A percentile compares a stretch with the other conserved stretches of the same genome.
Conservation (phyloP, 2,329 filamentous ascomycete species). For the Verticillium dahliae region DNA sequence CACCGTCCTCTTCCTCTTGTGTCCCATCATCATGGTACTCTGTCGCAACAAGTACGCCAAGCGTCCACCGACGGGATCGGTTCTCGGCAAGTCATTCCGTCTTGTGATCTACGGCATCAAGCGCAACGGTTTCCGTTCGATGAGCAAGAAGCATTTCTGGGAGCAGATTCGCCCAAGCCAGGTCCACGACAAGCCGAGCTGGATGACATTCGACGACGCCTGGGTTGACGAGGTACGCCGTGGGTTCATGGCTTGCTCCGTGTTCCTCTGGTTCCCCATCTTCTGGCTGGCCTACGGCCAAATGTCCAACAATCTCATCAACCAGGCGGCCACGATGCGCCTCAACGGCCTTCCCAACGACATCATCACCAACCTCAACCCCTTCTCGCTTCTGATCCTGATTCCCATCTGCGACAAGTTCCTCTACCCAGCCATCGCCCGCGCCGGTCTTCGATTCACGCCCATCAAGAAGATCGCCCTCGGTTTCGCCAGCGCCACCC, state of each 20-base stretch:
- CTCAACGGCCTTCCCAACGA: constrained; percentile 8
- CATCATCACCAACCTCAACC: constrained; percentile 10
- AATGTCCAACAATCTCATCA: constrained; percentile 7
- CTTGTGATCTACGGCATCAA: constrained; percentile 5
- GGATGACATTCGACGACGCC: constrained; percentile 60
- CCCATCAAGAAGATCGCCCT: constrained; percentile 57
- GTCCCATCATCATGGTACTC: constrained; percentile 50
- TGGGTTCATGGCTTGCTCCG: constrained; percentile 45
- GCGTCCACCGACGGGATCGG: constrained; percentile 42
- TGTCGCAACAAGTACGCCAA: constrained; percentile 30
- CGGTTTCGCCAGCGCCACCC: constrained; percentile 16
- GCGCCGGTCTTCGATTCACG: constrained; percentile 48
- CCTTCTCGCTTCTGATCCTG: constrained; percentile 63
- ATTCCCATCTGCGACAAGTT: constrained; percentile 61
- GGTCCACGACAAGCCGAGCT: constrained; percentile 26
- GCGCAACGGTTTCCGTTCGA: constrained; percentile 27
- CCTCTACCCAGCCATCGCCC: constrained; percentile 52
- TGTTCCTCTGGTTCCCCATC: constrained; percentile 36
- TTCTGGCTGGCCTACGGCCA: constrained; percentile 10
- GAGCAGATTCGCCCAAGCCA: constrained; percentile 39
- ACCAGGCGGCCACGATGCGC: constrained; percentile 8
- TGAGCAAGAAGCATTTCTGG: constrained; percentile 42
- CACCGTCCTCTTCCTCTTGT: constrained; percentile 55
- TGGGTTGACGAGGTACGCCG: constrained; percentile 59
- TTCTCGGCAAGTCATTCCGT: constrained; percentile 38